Conservation (phyloP, 306 rosid species). For the Glycine latifolia region DNA sequence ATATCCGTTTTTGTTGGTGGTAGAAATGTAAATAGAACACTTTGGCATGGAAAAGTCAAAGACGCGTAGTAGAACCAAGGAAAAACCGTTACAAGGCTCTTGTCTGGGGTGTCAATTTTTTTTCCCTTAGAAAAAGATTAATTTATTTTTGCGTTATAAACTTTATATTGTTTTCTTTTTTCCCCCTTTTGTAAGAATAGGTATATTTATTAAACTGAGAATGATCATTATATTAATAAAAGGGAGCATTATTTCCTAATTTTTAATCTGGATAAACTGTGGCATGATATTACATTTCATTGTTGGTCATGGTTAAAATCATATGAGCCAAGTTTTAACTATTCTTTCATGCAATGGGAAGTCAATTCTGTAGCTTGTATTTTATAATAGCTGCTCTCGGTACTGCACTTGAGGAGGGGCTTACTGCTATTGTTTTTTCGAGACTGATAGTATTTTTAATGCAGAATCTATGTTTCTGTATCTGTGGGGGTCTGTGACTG, state of each 20-base stretch:
- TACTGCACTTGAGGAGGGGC: too few species aligned
- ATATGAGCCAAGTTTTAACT: too few species aligned
- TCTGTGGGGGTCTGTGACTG: too few species aligned
- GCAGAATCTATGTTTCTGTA: too few species aligned
- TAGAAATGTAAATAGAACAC: slow-evolving; percentile 75
- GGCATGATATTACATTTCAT: too few species aligned
- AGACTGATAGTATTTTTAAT: too few species aligned
- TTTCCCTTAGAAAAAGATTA: slow-evolving; percentile 46
- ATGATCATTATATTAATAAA: slow-evolving; percentile 56
- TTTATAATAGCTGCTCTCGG: too few species aligned
- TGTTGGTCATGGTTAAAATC: too few species aligned
- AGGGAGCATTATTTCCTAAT: slow-evolving; percentile 57
- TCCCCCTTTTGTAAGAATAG: slow-evolving; percentile 53
- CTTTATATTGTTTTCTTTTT: slow-evolving; percentile 38
- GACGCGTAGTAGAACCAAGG: slow-evolving; percentile 56
- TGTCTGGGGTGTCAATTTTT: slow-evolving; percentile 40
- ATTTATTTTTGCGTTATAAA: slow-evolving; percentile 52
- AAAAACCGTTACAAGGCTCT: slow-evolving; percentile 60
- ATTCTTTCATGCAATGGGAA: too few species aligned
- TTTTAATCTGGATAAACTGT: too few species aligned
- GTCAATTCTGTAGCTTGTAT: too few species aligned
- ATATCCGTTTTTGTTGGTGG: slow-evolving; percentile 47
- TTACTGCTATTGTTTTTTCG: too few species aligned
- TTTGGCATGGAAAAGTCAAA: slow-evolving; percentile 56
- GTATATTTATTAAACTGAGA: slow-evolving; percentile 57